Conservation (phyloP, 2,329 filamentous ascomycete genomes). For the Stachybotrys chartarum region DNA sequence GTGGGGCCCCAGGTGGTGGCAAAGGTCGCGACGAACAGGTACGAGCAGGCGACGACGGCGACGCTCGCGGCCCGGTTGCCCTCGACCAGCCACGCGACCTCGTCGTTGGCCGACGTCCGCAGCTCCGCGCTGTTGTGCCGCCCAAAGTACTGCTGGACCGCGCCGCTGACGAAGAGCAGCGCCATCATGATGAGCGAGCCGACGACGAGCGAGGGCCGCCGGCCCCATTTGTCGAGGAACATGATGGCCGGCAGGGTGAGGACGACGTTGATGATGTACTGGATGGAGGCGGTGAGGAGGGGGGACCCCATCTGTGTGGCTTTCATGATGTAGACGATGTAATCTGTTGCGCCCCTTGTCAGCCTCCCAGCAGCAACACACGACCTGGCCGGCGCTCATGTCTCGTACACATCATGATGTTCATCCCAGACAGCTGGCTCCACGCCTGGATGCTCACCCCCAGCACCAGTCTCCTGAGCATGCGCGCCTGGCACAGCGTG, state of each 20-base stretch:
- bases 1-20: constrained; percentile 34
- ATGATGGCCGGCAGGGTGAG: constrained; percentile 54
- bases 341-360: constrained; percentile 23
- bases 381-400: too few species aligned
- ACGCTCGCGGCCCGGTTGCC: constrained; percentile 46
- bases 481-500: constrained; percentile 41
- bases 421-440: constrained; percentile 54
- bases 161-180: constrained; percentile 56
- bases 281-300: constrained; percentile 52
- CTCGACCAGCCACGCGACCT: constrained; percentile 52
- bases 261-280: constrained; percentile 57
- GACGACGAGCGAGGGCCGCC: constrained; percentile 47
- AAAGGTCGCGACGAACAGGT: constrained; percentile 47
- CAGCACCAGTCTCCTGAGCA: constrained; percentile 48
- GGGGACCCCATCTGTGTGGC: constrained; percentile 48
- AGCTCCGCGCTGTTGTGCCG: constrained; percentile 33
- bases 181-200: constrained; percentile 52
- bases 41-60: constrained; percentile 56
- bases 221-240: constrained; percentile 52
- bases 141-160: constrained; percentile 54
- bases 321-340: constrained; percentile 55
- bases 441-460: constrained; percentile 53
- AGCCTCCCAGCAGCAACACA: too few species aligned
- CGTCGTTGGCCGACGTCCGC: constrained; percentile 29
- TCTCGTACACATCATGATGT: constrained; percentile 44